These are phyloP conservation scores for Fraxinus latifolia DNA, from an alignment of 305 asterid species.

Conservation along the genomic window DNA sequence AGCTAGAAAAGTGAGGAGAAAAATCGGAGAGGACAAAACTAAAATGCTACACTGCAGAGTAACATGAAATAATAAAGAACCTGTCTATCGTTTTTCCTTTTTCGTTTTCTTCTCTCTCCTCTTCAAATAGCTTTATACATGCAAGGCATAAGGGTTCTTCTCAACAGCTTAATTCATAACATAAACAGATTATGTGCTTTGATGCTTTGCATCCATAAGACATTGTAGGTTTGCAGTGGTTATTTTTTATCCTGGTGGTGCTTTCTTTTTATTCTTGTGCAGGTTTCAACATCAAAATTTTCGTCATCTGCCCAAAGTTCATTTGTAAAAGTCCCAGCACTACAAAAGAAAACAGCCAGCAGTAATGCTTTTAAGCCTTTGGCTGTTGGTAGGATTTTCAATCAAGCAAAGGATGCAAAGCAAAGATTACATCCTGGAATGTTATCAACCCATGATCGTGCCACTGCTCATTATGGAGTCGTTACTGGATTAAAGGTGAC, in stretches of 20 bases:
- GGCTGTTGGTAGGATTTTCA: conserved; percentile 43
- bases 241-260: conserved; percentile 9
- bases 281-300: conserved; percentile 47
- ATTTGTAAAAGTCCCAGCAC: conserved; percentile 45
- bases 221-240: neutral
- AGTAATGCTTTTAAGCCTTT: conserved; percentile 50
- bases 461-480: conserved; percentile 94
- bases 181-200: neutral
- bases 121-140: conserved; percentile 4
- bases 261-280: conserved; percentile 25
- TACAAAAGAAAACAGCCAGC: conserved; percentile 52
- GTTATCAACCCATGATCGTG: conserved; percentile 80
- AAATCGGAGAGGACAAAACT: neutral
- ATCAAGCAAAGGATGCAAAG: conserved; percentile 58
- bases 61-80: neutral
- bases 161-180: conserved; percentile 4
- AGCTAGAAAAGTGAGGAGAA: neutral
- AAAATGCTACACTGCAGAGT: neutral
- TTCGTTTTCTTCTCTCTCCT: neutral
- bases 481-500: conserved; percentile 81
- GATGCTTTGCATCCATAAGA: conserved; percentile 9
- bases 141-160: conserved; percentile 12
- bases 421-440: conserved; percentile 95
- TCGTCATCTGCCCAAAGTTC: conserved; percentile 46
- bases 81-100: neutral